Conservation (phyloP, 768 basidiomycete genomes). For the Boletus subcaerulescens region DNA sequence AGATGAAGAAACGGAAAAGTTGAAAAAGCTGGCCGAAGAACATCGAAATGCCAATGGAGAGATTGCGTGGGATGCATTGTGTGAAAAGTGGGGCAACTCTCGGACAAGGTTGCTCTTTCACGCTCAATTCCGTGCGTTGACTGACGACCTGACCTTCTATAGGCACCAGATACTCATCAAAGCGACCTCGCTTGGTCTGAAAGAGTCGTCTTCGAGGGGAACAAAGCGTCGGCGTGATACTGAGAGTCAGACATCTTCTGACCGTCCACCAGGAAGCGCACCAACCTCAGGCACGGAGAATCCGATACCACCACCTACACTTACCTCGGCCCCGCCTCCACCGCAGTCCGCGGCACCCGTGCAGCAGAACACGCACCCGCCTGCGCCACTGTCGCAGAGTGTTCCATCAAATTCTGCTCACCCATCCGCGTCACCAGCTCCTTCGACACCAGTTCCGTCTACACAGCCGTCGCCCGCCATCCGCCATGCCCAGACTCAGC, state of each 20-base stretch:
- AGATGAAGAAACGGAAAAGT: conserved; percentile 68
- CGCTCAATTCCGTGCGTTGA: background rate
- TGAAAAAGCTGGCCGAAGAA: conserved; percentile 69
- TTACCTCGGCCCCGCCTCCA: conserved; percentile 26
- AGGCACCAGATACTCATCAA: conserved; percentile 85
- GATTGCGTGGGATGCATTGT: conserved; percentile 80
- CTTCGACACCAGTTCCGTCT: conserved; percentile 32
- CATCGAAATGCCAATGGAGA: conserved; percentile 46
- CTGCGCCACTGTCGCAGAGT: conserved; percentile 33
- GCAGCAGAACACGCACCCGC: conserved; percentile 26
- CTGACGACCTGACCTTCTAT: conserved; percentile 2
- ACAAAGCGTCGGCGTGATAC: conserved; percentile 57
- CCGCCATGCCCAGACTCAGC: conserved; percentile 30
- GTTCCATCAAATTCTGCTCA: conserved; percentile 24
- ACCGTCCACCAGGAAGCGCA: conserved; percentile 22
- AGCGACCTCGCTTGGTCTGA: conserved; percentile 73
- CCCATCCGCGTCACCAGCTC: conserved; percentile 33
- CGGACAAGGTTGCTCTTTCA: conserved; percentile 57
- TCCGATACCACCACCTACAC: conserved; percentile 12
- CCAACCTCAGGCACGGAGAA: conserved; percentile 22
- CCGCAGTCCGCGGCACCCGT: conserved; percentile 16
- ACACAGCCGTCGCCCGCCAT: conserved; percentile 37
- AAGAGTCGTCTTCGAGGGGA: conserved; percentile 67
- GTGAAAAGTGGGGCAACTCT: conserved; percentile 68
- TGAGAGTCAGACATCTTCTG: conserved; percentile 30